Evolutionary conservation across 164 flowering plant species (phyloP), one percentile per base, ranked within the genome.

Genomic region (Annona squamosa): DNA sequence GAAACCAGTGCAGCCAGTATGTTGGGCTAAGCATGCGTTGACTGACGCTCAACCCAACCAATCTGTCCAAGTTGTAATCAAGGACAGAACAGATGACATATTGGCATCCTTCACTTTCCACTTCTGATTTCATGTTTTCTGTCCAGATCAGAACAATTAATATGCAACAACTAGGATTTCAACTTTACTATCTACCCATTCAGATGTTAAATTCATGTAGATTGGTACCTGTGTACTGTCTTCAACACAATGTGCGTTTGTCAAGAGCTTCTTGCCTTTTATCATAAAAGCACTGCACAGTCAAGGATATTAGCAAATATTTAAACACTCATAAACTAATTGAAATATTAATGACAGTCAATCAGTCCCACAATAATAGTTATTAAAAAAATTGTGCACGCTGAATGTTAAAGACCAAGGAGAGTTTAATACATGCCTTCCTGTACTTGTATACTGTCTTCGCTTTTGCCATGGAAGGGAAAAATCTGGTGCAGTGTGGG

Each of bases 401-500:
- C 59, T 65, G 48, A 61, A 19, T 56, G 48, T 44, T 64, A 69
- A 64, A 5, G 44, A 72, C 70, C 13, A 76, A 44, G 44, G 76
- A 67, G 76, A 74, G 66, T 68, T 71, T 62, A 76, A 46, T 45
- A 73, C 85, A 76, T 88, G 80, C 99, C 98, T 95, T 77, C 98
- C 99, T 42, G 99, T 93, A 83, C 98, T 93, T 70, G 97, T 90
- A 79, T 66, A 91, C 71, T 96, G 98, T 75, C 98, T 87, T 85
- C 90, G 98, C 73, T 91, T 93, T 82, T 96, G 99, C 99, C 99
- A 96, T 43, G 99, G 99, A 56, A 96, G 97, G 70, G 97, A 90
- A 79, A 91, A 96, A 81, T 96, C 95, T 17, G 99, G 99, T 52
- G 89, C 97, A 65, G 97, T 93, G 70, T 96, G 98, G 4, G 98